Evolutionary conservation across 1,284 basidiomycete genomes (phyloP).

Genomic region (Tylopilus sp.): DNA sequence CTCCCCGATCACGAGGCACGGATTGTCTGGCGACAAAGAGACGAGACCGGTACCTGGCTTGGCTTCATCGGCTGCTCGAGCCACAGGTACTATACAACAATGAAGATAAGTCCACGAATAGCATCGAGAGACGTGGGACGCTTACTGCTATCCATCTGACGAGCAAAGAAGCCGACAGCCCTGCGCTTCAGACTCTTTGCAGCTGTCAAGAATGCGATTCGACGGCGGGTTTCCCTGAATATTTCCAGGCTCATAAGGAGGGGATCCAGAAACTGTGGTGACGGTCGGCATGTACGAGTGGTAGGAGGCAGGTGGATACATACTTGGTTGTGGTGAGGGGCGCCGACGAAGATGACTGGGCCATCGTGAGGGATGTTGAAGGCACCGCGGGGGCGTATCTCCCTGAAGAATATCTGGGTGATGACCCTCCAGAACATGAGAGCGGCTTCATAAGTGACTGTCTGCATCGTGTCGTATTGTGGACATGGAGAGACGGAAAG

Average conservation of each 20-base stretch:
- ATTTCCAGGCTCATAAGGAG: constrained; percentile 88
- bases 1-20: constrained; percentile 76
- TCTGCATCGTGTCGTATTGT: constrained; percentile 23
- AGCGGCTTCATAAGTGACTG: constrained; percentile 54
- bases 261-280: constrained; percentile 87
- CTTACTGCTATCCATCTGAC: constrained; percentile 90
- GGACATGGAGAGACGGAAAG: constrained; percentile 19
- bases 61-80: constrained; percentile 87
- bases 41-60: constrained; percentile 77
- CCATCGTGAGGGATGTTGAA: constrained; percentile 93
- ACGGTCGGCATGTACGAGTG: constrained; percentile 6
- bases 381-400: constrained; percentile 91
- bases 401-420: constrained; percentile 96
- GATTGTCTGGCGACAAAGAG: constrained; percentile 69
- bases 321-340: constrained; percentile 95
- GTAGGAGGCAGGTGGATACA: constrained; percentile 20
- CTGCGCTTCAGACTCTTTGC: constrained; percentile 85
- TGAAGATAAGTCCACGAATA: constrained; percentile 10
- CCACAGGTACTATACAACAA: constrained; percentile 74
- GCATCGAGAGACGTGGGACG: constrained; percentile 18
- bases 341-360: constrained; percentile 94
- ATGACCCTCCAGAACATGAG: constrained; percentile 80
- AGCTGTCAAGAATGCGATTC: constrained; percentile 90
- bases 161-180: constrained; percentile 80
- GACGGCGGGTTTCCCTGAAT: constrained; percentile 77